These are phyloP conservation scores for Colletotrichum brevisporum DNA, from an alignment of 2,329 filamentous ascomycete genomes.

Conservation along the genomic window DNA sequence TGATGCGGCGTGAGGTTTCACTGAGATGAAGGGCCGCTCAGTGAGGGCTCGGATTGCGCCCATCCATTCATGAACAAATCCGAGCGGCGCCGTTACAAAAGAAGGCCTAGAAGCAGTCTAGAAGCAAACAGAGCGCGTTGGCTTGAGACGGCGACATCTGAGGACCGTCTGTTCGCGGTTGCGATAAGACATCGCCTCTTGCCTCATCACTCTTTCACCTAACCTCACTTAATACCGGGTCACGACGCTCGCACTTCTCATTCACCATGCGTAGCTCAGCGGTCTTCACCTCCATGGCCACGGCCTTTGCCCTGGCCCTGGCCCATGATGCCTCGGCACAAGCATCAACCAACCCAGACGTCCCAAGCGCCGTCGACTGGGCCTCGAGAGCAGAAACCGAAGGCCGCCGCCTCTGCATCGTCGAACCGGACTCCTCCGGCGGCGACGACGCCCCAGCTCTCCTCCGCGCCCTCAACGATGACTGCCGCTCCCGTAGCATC, in stretches of 20 bases:
- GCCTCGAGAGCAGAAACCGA: constrained; percentile 55
- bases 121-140: background rate
- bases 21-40: background rate
- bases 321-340: background rate
- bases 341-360: background rate
- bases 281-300: background rate
- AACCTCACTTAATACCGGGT: background rate
- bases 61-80: constrained; percentile 7
- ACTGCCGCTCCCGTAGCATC: constrained; percentile 48
- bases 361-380: constrained; percentile 22
- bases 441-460: constrained; percentile 51
- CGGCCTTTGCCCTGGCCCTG: constrained; percentile 9
- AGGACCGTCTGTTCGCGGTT: constrained; percentile 21
- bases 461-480: constrained; percentile 48
- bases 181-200: background rate
- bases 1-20: constrained; percentile 27
- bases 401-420: constrained; percentile 47
- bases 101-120: background rate
- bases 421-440: constrained; percentile 45
- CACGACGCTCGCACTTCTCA: background rate
- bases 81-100: background rate
- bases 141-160: background rate
- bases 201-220: background rate
- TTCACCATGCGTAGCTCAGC: constrained; percentile 26
- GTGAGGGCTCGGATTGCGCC: background rate